phyloP scores from a whole-genome alignment of 306 rosid genomes.

The Gleditsia sinensis region DNA sequence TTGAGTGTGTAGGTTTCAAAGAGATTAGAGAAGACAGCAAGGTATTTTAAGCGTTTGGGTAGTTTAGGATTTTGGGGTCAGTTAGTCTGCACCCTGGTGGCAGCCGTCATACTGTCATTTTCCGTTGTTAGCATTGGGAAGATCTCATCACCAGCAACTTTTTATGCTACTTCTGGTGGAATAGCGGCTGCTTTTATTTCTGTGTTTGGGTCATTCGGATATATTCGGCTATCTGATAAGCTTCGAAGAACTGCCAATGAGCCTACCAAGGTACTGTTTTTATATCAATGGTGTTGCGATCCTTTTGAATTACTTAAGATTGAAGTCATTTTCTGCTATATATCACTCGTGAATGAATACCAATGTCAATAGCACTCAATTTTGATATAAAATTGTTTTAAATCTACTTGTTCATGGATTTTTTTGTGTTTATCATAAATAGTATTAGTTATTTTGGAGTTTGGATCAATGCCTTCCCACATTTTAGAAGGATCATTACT shows the following conservation, averaged over 20 bases:
- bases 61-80: constrained; percentile 95
- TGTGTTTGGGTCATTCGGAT: constrained; percentile 94
- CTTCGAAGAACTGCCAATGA: constrained; percentile 73
- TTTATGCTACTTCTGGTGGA: constrained; percentile 90
- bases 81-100: constrained; percentile 80
- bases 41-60: constrained; percentile 92
- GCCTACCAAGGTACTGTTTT: constrained; percentile 66
- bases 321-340: neutral
- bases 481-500: neutral
- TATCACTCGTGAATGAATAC: neutral
- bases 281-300: neutral
- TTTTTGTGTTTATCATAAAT: neutral
- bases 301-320: neutral
- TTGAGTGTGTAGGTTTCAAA: constrained; percentile 75
- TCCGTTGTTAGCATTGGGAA: constrained; percentile 79
- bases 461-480: neutral
- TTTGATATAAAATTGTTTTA: neutral
- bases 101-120: constrained; percentile 94
- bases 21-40: constrained; percentile 84
- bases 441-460: neutral
- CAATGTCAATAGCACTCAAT: neutral
- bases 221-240: constrained; percentile 84
- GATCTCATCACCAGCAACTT: constrained; percentile 79
- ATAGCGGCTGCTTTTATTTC: constrained; percentile 87
- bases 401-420: neutral